Conservation (phyloP, 768 basidiomycete species). For the Auriscalpium orientale region DNA sequence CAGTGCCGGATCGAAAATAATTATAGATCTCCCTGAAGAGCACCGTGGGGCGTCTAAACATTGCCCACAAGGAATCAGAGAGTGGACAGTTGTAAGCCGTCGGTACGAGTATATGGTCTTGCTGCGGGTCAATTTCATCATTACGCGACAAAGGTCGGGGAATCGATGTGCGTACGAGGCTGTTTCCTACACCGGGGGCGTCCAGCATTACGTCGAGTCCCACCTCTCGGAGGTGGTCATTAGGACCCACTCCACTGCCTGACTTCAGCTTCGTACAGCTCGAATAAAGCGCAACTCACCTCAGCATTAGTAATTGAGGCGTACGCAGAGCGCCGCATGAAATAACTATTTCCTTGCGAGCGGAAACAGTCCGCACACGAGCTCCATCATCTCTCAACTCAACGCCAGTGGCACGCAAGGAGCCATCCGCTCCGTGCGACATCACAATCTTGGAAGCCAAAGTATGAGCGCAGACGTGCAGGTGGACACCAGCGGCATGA, state of each 20-base stretch:
- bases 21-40: not conserved
- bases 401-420: slow-evolving; percentile 7
- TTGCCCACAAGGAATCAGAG: not conserved
- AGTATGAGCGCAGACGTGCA: slow-evolving; percentile 17
- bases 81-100: not conserved
- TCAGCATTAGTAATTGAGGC: slow-evolving; percentile 34
- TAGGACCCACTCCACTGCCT: slow-evolving; percentile 37
- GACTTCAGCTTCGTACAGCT: not conserved
- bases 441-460: slow-evolving; percentile 13
- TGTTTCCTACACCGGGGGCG: slow-evolving; percentile 27
- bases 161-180: slow-evolving; percentile 19
- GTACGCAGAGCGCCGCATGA: slow-evolving; percentile 20
- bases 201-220: slow-evolving; percentile 24
- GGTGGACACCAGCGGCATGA: slow-evolving; percentile 1
- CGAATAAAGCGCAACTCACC: slow-evolving; percentile 1
- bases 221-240: slow-evolving; percentile 25
- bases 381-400: not conserved
- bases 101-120: not conserved
- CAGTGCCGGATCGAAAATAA: not conserved
- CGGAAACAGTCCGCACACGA: slow-evolving; percentile 1
- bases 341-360: slow-evolving; percentile 17
- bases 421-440: not conserved
- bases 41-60: not conserved
- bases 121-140: not conserved
- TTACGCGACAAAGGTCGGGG: not conserved